Percentiles rank a stretch among this genome's conserved stretches.
Evolutionary conservation across 257 asterid genomes (phyloP).

Genomic region (Nicotiana tomentosiformis): DNA sequence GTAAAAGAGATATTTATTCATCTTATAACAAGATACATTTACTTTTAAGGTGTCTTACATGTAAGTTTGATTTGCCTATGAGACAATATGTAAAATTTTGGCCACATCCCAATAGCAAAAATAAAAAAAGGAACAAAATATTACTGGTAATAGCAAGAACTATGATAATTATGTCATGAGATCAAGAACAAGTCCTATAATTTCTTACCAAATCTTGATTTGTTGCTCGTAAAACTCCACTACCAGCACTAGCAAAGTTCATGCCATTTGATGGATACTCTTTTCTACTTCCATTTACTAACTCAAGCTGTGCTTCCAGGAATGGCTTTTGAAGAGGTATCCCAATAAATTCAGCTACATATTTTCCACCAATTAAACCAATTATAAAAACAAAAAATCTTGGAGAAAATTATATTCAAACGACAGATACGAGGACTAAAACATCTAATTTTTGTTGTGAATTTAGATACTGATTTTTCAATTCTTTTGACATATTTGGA

Average conservation of each 20-base stretch:
- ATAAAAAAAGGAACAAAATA: background rate
- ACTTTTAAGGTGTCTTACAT: background rate
- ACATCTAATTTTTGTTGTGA: background rate
- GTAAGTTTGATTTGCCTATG: too few species aligned
- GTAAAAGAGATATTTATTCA: background rate
- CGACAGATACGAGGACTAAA: background rate
- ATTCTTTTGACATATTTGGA: background rate
- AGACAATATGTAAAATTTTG: background rate
- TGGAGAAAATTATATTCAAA: background rate
- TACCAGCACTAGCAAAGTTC: conserved; percentile 88
- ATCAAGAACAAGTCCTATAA: too few species aligned
- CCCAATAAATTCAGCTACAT: conserved; percentile 51
- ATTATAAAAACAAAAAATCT: background rate
- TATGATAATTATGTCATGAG: background rate
- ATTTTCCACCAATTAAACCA: background rate
- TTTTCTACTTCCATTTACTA: conserved; percentile 30
- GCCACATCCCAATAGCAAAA: background rate
- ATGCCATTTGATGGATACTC: conserved; percentile 58
- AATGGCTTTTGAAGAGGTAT: conserved; percentile 63
- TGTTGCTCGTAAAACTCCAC: conserved; percentile 58
- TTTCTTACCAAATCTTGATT: conserved; percentile 47
- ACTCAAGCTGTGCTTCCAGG: conserved; percentile 37
- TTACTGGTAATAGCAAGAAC: background rate
- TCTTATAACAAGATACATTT: background rate
- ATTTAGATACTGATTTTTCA: background rate